Evolutionary conservation across 495 filamentous ascomycete species (phyloP), one percentile per base, ranked within the genome.

Genomic region (Acidiella bohemica): DNA sequence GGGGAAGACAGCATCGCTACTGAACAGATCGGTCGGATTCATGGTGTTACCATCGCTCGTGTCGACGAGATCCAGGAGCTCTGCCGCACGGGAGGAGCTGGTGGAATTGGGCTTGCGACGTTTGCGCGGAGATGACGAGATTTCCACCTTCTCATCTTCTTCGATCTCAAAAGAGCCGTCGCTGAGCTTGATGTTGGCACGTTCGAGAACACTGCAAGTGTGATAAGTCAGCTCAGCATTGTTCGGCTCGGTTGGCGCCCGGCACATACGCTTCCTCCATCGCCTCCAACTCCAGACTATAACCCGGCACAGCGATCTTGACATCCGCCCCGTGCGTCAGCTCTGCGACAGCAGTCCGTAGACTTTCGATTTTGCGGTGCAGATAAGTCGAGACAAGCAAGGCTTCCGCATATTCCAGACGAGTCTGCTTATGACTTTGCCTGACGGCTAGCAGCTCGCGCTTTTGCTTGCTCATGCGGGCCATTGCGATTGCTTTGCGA

Each of bases 301-400:
- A 39, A 12, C 26, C 36, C 3, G 5, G 5, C 36, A 39, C n/a
- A 11, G 4, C 8, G 16, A 39, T 39, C 13, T 22, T 28, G 24
- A 39, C 8, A 2, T 30, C 16, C 36, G n/a, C 16, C 3, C 36
- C 36, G 14, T 12, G 6, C 14, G 36, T 26, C 4, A 39, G n/a
- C 2, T 25, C 12, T 13, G 36, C 36, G 30, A 39, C 13, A 23
- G 30, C 36, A 19, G 19, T 30, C 3, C 36, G 36, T 2, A 39
- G 36, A 14, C 36, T 28, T 25, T 39, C 26, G 26, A 39, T 25
- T 30, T 39, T 39, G 16, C 3, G 4, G 7, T 25, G n/a, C 9
- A 39, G 36, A 14, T 39, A 39, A 12, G 28, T n/a, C 16, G 36
- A 23, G 2, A 30, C 26, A n/a, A 28, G 36, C 36, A 39, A 30